phyloP scores from a whole-genome alignment of 805 yeast species.

The Zygotorulaspora florentina region DNA sequence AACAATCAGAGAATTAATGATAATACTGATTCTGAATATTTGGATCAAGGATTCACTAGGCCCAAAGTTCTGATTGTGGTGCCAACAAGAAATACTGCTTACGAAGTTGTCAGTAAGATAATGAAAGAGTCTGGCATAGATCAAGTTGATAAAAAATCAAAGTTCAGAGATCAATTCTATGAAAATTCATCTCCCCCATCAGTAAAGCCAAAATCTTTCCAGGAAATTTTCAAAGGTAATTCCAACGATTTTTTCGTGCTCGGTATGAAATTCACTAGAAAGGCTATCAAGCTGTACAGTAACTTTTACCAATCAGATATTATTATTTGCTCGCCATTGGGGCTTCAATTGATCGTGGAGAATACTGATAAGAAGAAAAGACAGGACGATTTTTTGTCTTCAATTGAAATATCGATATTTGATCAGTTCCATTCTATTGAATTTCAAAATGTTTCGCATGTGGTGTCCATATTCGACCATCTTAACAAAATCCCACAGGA shows the following conservation, averaged over 20 bases:
- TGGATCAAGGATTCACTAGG: conserved; percentile 95
- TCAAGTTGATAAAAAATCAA: conserved; percentile 75
- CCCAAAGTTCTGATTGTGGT: conserved; percentile 79
- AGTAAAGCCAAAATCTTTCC: conserved; percentile 79
- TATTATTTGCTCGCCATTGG: conserved; percentile 87
- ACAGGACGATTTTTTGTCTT: conserved; percentile 78
- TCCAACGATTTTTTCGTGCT: conserved; percentile 86
- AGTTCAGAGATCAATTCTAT: conserved; percentile 68
- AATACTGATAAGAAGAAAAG: conserved; percentile 52
- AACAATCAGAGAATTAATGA: conserved; percentile 58
- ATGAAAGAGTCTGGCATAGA: conserved; percentile 60
- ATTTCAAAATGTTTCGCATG: conserved; percentile 91
- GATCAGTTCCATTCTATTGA: conserved; percentile 85
- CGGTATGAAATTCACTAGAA: conserved; percentile 88
- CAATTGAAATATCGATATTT: conserved; percentile 74
- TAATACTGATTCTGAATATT: conserved; percentile 52
- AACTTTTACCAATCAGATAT: conserved; percentile 82
- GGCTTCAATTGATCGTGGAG: conserved; percentile 74
- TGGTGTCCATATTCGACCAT: conserved; percentile 63
- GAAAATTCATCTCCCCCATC: conserved; percentile 44
- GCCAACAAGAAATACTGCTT: conserved; percentile 81
- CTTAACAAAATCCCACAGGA: conserved; percentile 74
- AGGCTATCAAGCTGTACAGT: conserved; percentile 77
- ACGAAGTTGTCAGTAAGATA: conserved; percentile 59
- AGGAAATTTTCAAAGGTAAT: conserved; percentile 77